Evolutionary conservation across 73 alveolate species (phyloP), one percentile per base, ranked within the genome.

Genomic region (Halteria grandinella): DNA sequence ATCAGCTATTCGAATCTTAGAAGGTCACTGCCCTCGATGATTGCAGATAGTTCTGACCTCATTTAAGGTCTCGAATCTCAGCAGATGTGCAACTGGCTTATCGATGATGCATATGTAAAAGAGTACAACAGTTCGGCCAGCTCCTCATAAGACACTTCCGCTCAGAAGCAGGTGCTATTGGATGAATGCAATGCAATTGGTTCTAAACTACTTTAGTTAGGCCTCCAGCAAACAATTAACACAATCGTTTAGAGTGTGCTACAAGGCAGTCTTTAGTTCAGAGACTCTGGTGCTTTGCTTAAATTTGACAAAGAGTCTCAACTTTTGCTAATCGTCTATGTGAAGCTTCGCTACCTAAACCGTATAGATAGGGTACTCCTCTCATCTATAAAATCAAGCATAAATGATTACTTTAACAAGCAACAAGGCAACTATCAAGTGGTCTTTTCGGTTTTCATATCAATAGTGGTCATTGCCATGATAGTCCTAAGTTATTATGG

Each of bases 31-130:
- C 80, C 80, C 4, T 45, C 17, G 3, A 66, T 66, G 6, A 44
- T 66, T 1, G 4, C 1, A 27, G 80, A 45, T 11, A 45, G 69
- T 8, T 45, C 50, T 1, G 17, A n/a, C 21, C 37, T 66, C 2
- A 66, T 66, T 66, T 25, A 11, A 10, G 80, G 80, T 1, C 47
- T 66, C 18, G 80, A 66, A 25, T 66, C 80, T 1, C 24, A 66
- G 29, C 3, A 47, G 29, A 66, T 66, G 80, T 66, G 80, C 47
- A 43, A 66, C 11, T 66, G 28, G 12, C 21, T 66, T 4, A 45
- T 66, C 1, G 45, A 48, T 23, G 50, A 66, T 25, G 6, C 15
- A n/a, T 45, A 40, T 55, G 58, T 23, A 2, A 66, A 44, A n/a
- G n/a, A n/a, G n/a, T n/a, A n/a, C n/a, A n/a, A n/a, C n/a, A n/a